Base-by-base conservation (phyloP, 2,329 filamentous ascomycete genomes). In the Diplocarpon rosae region DNA sequence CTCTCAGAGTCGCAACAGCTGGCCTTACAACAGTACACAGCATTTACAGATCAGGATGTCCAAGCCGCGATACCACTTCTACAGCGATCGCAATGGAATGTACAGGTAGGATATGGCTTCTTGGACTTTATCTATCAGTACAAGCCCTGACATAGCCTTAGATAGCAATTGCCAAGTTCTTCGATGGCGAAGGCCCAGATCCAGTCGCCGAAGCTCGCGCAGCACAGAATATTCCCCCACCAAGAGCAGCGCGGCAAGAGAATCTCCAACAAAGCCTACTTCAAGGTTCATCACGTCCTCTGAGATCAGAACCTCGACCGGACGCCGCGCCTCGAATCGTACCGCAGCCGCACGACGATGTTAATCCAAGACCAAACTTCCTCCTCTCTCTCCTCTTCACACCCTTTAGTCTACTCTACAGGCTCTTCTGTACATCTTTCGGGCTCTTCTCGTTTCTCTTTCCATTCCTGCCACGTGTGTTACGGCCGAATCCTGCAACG, bases 161-260 rank as follows among this genome's bases (percentile, higher is more conserved):
- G 82, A 95, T 96, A 57, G 90, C 92, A 46, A 90, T 98, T 52
- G 79, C 92, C 53, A 93, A 93, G 61, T 96, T 96, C 75, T 98
- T 95, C 63, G 92, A 98, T 59, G 92, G 92, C 55, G 92, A 96
- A 66, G 83, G 83, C 3, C 76, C 87, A 39, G 86, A 94, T 62
- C 83, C 78, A 11, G 69, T 90, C 14, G 83, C 84, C 46, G 86
- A 92, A 66, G 85, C 85, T 46, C 73, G 80, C 40, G 74, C 80
- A 39, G 71, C 75, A 7, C 71, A 80, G 48, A 67, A 73, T 42
- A 65, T 71, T n/a, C 70, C 78, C 32, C 80, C 82, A 14, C 76
- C 77, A 37, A 70, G 76, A 51, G 67, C 78, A 47, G 67, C 71
- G 12, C 73, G 85, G 52, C 78, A 83, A 53, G 84, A 93, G 59